These are phyloP conservation scores for Camelina sativa DNA, from an alignment of 345 rosid genomes.

Conservation along the genomic window DNA sequence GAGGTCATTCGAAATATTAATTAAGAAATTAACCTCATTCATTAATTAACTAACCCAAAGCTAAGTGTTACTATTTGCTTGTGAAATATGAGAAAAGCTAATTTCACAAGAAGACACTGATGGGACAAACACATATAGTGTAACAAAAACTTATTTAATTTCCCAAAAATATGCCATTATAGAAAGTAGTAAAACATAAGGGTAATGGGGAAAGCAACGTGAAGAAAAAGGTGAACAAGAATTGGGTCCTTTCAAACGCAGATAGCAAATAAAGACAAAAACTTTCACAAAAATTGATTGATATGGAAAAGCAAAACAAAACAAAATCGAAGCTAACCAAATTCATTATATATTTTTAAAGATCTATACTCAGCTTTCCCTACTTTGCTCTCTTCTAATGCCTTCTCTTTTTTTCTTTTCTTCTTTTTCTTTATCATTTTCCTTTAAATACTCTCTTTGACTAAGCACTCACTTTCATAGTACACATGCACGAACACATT, in stretches of 20 bases:
- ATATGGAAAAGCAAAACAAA: slow-evolving; percentile 22
- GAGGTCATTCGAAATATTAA: not conserved
- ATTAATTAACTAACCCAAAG: not conserved
- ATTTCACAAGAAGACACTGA: not conserved
- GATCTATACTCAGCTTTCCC: slow-evolving; percentile 15
- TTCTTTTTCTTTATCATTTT: not conserved
- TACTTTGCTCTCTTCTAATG: slow-evolving; percentile 34
- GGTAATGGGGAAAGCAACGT: slow-evolving; percentile 26
- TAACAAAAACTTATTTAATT: not conserved
- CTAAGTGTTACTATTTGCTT: not conserved
- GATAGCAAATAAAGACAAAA: slow-evolving; percentile 41
- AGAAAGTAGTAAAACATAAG: slow-evolving; percentile 3
- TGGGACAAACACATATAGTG: slow-evolving; percentile 8
- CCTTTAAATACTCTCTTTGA: slow-evolving; percentile 38
- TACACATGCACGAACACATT: slow-evolving; percentile 44
- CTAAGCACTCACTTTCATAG: slow-evolving; percentile 47
- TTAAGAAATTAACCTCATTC: not conserved
- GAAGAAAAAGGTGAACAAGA: slow-evolving; percentile 29
- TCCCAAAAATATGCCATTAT: not conserved
- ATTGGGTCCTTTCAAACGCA: slow-evolving; percentile 36
- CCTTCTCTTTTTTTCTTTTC: slow-evolving; percentile 26
- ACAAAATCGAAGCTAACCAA: slow-evolving; percentile 27
- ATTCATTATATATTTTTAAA: not conserved
- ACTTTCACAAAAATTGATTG: slow-evolving; percentile 37
- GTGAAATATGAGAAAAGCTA: not conserved